Base-by-base conservation (phyloP, 495 filamentous ascomycete genomes). In the Geoglossum glabrum region DNA sequence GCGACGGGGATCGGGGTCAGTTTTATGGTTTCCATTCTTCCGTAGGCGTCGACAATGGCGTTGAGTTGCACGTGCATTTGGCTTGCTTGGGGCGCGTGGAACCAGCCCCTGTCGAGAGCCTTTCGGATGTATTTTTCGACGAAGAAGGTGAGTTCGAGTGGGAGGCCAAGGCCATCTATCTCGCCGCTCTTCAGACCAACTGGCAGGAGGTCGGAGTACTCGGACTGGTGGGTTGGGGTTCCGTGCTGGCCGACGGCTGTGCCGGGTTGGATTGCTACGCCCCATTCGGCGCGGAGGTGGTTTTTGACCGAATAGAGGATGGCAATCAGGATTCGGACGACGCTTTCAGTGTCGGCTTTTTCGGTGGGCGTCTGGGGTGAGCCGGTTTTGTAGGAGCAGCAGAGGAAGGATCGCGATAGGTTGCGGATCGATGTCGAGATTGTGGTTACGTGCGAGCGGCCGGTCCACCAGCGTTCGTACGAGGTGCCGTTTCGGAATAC, bases 291-390 rank as follows among this genome's bases (percentile, higher is more conserved):
- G 49, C 84, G 77, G 0, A 88, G 70, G 67, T 86, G 82, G 63
- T 86, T 84, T 64, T 87, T 88, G 25, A 85, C 74, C 0, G 84
- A 80, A 61, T 80, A 87, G n/a, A 84, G 76, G 19, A 88, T 79
- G 1, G 82, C 84, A 60, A 87, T 74, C 21, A 87, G 71, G 55
- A 83, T 74, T 26, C 78, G 71, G 0, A 82, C 66, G 0, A 73
- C 73, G 56, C 73, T 70, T 62, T 83, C 80, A 17, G 81, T 80
- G 54, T 84, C 83, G 21, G 69, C 69, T 25, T 73, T 71, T 61
- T 84, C 78, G n/a, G 70, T 63, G 9, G 63, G n/a, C 0, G 61
- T 65, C 49, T 64, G 59, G 10, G 66, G 61, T 1, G 65, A 61
- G 13, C 63, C 61, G 33, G 66, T 36, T 54, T 56, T 69, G 67